phyloP scores from a whole-genome alignment of 345 rosid genomes.

The Syzygium jambos region DNA sequence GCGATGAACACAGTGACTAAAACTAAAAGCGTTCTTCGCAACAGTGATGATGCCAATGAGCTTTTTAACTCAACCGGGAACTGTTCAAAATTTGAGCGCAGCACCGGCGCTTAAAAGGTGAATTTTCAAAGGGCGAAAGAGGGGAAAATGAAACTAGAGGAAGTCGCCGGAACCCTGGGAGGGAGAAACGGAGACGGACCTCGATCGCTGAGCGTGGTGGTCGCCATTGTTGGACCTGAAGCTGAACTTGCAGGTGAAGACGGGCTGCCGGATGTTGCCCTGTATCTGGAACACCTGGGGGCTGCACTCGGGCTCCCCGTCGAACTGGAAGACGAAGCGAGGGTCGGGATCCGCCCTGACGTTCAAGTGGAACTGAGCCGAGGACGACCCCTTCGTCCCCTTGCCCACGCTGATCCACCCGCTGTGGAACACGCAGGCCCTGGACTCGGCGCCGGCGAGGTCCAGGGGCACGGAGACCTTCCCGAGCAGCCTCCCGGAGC shows the following conservation, averaged over 20 bases:
- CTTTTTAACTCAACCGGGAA: conserved; percentile 1
- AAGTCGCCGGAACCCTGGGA: not conserved
- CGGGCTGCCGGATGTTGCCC: conserved; percentile 81
- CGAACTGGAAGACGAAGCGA: conserved; percentile 93
- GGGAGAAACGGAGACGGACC: conserved; percentile 28
- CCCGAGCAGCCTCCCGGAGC: conserved; percentile 64
- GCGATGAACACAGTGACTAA: conserved; percentile 1
- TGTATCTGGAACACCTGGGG: conserved; percentile 90
- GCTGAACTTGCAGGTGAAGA: conserved; percentile 91
- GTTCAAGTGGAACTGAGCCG: conserved; percentile 60
- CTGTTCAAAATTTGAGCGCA: not conserved
- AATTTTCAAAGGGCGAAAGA: not conserved
- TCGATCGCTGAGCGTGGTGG: conserved; percentile 48
- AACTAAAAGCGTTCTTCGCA: not conserved
- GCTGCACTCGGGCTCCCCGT: conserved; percentile 93
- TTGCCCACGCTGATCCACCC: conserved; percentile 77
- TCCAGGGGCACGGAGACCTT: conserved; percentile 69
- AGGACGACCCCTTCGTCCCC: conserved; percentile 31
- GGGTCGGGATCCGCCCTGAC: conserved; percentile 91
- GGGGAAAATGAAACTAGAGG: not conserved
- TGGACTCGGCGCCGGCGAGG: conserved; percentile 49
- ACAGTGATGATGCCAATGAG: not conserved
- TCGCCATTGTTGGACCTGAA: conserved; percentile 52
- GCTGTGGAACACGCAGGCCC: conserved; percentile 47
- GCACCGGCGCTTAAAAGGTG: not conserved